Evolutionary conservation across 371 early-diverging fungal species (phyloP).

Genomic region (Apophysomyces trapeziformis): DNA sequence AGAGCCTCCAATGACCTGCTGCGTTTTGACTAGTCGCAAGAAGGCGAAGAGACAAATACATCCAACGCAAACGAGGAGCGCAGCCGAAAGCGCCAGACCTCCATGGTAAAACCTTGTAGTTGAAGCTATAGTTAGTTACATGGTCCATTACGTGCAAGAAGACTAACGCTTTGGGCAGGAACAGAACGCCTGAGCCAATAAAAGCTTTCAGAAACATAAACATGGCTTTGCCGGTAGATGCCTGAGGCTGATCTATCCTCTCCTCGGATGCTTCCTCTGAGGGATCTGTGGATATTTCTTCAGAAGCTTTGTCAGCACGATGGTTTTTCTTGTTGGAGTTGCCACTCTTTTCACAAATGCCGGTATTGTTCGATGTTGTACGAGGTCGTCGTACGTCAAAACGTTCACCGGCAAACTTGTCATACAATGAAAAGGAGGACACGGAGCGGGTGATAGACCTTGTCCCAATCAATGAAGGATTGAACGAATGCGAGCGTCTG

Average conservation of each 20-base stretch:
- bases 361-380: not conserved
- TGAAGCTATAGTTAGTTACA: conserved; percentile 17
- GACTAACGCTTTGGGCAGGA: conserved; percentile 69
- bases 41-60: conserved; percentile 36
- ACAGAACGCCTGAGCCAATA: conserved; percentile 72
- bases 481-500: not conserved
- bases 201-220: conserved; percentile 80
- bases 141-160: not conserved
- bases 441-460: conserved; percentile 30
- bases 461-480: not conserved
- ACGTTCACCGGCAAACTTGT: conserved; percentile 42
- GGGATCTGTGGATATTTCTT: conserved; percentile 8
- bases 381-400: conserved; percentile 17
- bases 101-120: conserved; percentile 21
- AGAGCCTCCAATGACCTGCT: conserved; percentile 59
- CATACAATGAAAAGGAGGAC: conserved; percentile 34
- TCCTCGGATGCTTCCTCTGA: conserved; percentile 15
- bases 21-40: conserved; percentile 32
- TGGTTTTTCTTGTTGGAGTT: not conserved
- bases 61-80: conserved; percentile 31
- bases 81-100: conserved; percentile 32
- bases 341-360: not conserved
- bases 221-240: conserved; percentile 69
- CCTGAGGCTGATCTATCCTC: conserved; percentile 31
- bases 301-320: conserved; percentile 20